Base-by-base conservation (phyloP, 2,329 filamentous ascomycete genomes). In the Ceratocystis alfenasii region DNA sequence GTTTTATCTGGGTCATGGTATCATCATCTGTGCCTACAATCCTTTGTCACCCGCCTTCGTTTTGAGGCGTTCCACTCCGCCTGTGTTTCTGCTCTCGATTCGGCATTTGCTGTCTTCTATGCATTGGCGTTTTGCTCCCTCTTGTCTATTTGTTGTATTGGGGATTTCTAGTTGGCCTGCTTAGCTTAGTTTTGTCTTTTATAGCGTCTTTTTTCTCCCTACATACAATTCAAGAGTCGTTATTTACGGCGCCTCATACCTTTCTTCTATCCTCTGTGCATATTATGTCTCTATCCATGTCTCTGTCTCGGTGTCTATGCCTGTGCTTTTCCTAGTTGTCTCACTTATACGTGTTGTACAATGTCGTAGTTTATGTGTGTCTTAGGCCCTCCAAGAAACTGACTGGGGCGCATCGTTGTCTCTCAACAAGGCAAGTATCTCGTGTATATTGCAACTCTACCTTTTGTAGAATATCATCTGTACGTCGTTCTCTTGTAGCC, bases 1-100 rank as follows among this genome's bases (percentile, higher is more conserved):
- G 15, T 57, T 17, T 25, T 57, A 57, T 55, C 30, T 63, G 28
- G 62, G 62, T 53, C 30, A 17, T 50, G 20, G n/a, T 50, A 50
- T 50, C 48, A 12, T 50, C 48, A 50, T 25, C 50, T 48, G 46
- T 48, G 17, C 20, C 17, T 48, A 6, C 46, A n/a, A 48, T 48
- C 46, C 20, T 48, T 48, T 8, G 7, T 48, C 46, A 2, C 20
- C n/a, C 17, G 17, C 17, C 46, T 48, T 48, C n/a, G 17, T 48
- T n/a, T n/a, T 20, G 46, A 41, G 46, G 46, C 46, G 20, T 48
- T 48, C 46, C 46, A n/a, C 36, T 41, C 36, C 36, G 36, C 4
- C 36, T 41, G 10, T 12, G 36, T 41, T 41, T 41, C 36, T 41
- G 36, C 20, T 46, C 20, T 46, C 10, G 20, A 12, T 28, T 48